Percentiles rank a stretch among this genome's conserved stretches.
Evolutionary conservation across 2,329 filamentous ascomycete species (phyloP).

Genomic region (Paramyrothecium sp.): DNA sequence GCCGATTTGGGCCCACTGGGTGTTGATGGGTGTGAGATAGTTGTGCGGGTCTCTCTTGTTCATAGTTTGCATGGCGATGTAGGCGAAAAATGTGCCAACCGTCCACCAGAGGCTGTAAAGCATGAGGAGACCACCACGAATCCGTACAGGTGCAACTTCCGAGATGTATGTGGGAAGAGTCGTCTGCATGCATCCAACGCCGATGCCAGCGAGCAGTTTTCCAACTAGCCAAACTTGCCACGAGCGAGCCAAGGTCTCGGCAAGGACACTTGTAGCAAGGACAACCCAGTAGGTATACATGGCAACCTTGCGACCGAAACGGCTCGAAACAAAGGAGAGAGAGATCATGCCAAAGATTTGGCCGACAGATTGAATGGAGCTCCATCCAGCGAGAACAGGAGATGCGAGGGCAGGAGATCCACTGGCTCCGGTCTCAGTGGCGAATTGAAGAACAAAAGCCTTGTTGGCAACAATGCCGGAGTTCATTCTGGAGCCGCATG

Average conservation of each 20-base stretch:
- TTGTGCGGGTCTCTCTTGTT: constrained; percentile 26
- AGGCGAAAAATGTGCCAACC: constrained; percentile 39
- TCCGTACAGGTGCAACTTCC: constrained; percentile 37
- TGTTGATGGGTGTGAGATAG: constrained; percentile 39
- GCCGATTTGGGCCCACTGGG: constrained; percentile 43
- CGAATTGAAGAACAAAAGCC: constrained; percentile 34
- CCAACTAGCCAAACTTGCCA: constrained; percentile 40
- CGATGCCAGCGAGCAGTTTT: constrained; percentile 32
- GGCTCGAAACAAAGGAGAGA: constrained; percentile 20
- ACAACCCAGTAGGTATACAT: constrained; percentile 29
- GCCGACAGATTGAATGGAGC: constrained; percentile 36
- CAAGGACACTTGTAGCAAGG: constrained; percentile 31
- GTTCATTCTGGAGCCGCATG: constrained; percentile 25
- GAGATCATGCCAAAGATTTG: constrained; percentile 36
- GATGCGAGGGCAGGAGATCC: constrained; percentile 28
- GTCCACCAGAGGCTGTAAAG: constrained; percentile 43
- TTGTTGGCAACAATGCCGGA: constrained; percentile 34
- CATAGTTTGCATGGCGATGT: constrained; percentile 36
- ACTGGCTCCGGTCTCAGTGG: constrained; percentile 17
- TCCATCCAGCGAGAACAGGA: constrained; percentile 34
- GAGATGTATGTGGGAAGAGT: constrained; percentile 39
- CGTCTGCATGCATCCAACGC: constrained; percentile 39
- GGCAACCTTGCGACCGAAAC: constrained; percentile 28
- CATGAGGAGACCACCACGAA: constrained; percentile 37
- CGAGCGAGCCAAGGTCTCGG: constrained; percentile 30